Conservation (phyloP, 805 yeast species). For the Candida nonsorbophila region DNA sequence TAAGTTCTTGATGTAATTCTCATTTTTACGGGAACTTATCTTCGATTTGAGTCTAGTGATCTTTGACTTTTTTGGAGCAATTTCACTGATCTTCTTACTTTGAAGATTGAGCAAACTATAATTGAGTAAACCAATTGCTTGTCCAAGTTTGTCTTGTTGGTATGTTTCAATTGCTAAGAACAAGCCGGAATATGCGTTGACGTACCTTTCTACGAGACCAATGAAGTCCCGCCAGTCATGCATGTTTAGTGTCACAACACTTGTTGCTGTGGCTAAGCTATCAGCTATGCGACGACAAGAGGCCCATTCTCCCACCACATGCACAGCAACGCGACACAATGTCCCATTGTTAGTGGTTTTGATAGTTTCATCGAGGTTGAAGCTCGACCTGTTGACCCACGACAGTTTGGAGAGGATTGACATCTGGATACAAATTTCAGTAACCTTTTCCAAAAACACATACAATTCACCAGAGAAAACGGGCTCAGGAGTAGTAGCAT, state of each 20-base stretch:
- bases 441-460: constrained; percentile 17
- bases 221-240: constrained; percentile 26
- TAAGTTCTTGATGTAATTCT: constrained; percentile 22
- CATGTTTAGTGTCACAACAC: constrained; percentile 4
- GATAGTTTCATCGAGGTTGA: constrained; percentile 14
- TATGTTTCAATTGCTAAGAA: constrained; percentile 41
- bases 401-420: constrained; percentile 33
- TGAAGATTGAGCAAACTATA: constrained; percentile 30
- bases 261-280: constrained; percentile 4
- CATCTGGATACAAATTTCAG: constrained; percentile 30
- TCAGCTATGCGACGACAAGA: constrained; percentile 15
- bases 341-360: constrained; percentile 28
- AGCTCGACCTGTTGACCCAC: constrained; percentile 27
- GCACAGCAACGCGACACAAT: constrained; percentile 41
- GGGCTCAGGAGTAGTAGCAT: not conserved
- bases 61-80: constrained; percentile 6
- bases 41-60: constrained; percentile 18
- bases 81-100: constrained; percentile 18
- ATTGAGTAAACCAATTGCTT: constrained; percentile 42
- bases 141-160: constrained; percentile 40
- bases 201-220: constrained; percentile 24
- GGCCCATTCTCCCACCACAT: constrained; percentile 27
- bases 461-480: constrained; percentile 6
- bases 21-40: constrained; percentile 24
- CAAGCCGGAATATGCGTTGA: constrained; percentile 39